A percentile compares a stretch with the other conserved stretches of the same genome.
Conservation (phyloP, 345 rosid species). For the Heritiera fomes region DNA sequence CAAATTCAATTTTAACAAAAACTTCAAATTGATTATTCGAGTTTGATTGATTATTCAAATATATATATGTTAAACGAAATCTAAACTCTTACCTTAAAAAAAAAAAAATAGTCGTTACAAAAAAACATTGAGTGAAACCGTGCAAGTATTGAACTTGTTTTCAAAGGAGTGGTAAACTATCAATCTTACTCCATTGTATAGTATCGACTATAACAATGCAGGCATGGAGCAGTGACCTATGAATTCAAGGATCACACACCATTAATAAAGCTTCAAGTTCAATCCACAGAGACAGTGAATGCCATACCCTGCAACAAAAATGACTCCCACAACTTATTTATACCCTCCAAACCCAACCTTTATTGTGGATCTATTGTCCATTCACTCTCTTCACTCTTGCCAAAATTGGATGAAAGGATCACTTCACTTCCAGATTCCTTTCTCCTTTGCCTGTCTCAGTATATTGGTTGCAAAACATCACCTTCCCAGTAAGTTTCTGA, state of each 20-base stretch:
- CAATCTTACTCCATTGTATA: background rate
- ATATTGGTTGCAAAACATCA: background rate
- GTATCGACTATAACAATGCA: background rate
- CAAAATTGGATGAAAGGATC: background rate
- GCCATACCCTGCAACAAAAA: background rate
- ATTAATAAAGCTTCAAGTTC: background rate
- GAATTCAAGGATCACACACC: slow-evolving; percentile 1
- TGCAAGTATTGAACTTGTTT: too few species aligned
- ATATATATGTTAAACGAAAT: too few species aligned
- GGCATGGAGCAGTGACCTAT: background rate
- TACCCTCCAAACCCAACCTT: background rate
- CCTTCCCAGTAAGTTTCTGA: background rate
- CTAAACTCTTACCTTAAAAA: too few species aligned
- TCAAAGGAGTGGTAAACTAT: too few species aligned
- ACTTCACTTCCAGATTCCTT: background rate
- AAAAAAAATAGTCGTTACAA: too few species aligned
- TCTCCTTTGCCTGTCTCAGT: background rate
- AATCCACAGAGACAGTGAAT: background rate
- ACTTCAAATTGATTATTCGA: too few species aligned
- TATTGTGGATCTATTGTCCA: too few species aligned
- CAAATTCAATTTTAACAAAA: too few species aligned
- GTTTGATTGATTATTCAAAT: too few species aligned
- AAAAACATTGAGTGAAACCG: too few species aligned
- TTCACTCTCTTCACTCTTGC: background rate
- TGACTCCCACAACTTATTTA: background rate